Evolutionary conservation across 2,329 filamentous ascomycete genomes (phyloP).

Genomic region (Arthrobotrys pseudoclavata): DNA sequence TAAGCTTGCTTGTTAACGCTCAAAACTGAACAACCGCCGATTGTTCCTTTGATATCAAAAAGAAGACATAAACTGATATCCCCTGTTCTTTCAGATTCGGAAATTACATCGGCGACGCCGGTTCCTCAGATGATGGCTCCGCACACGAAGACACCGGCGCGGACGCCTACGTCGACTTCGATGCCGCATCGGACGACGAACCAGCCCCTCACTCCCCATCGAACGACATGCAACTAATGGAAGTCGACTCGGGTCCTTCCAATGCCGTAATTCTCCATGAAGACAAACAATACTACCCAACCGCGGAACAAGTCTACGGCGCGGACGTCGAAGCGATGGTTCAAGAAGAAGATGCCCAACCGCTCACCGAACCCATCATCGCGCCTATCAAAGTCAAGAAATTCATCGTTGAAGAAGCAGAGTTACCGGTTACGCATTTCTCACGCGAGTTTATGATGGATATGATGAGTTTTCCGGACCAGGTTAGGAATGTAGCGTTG

Average conservation of each 20-base stretch:
- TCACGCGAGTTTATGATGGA: conserved; percentile 82
- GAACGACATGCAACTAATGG: conserved; percentile 88
- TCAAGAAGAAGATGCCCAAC: conserved; percentile 96
- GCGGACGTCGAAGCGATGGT: conserved; percentile 94
- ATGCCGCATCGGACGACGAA: conserved; percentile 72
- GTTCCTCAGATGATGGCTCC: conserved; percentile 80
- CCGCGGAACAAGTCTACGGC: conserved; percentile 95
- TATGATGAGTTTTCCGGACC: conserved; percentile 94
- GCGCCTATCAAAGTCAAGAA: conserved; percentile 94
- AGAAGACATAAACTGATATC: conserved; percentile 47
- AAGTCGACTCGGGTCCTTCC: conserved; percentile 87
- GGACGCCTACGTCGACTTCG: conserved; percentile 79
- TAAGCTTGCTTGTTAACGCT: conserved; percentile 27
- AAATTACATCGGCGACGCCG: conserved; percentile 96
- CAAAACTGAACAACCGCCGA: not conserved
- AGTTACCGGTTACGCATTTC: conserved; percentile 75
- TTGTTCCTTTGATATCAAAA: not conserved
- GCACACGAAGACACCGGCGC: conserved; percentile 79
- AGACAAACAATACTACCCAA: conserved; percentile 99
- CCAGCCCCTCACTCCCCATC: conserved; percentile 66
- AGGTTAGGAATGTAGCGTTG: conserved; percentile 91
- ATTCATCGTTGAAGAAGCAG: conserved; percentile 91
- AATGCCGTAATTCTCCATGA: conserved; percentile 98
- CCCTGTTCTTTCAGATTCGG: conserved; percentile 78
- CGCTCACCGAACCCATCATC: conserved; percentile 91